phyloP scores from a whole-genome alignment of 2,329 filamentous ascomycete genomes.

The Fusarium dimerum region DNA sequence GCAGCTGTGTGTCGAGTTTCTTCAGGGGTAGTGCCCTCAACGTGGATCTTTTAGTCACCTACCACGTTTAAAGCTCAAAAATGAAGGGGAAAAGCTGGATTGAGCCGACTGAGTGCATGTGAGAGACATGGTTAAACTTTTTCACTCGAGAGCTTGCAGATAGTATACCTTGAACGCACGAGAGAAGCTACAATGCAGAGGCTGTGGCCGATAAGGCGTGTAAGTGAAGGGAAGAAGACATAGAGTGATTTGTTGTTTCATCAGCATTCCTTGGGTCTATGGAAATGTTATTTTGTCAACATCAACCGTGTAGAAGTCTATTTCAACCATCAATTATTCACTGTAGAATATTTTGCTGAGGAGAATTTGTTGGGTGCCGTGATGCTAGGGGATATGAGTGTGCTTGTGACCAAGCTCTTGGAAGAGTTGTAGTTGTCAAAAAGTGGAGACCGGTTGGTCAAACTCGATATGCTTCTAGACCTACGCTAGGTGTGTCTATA shows the following conservation, averaged over 20 bases:
- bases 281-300: neutral
- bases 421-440: constrained; percentile 2
- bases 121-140: neutral
- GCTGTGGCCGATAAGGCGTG: neutral
- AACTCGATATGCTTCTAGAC: neutral
- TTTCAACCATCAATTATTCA: neutral
- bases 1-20: neutral
- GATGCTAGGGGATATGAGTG: constrained; percentile 1
- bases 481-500: neutral
- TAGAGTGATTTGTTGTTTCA: neutral
- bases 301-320: neutral
- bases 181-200: neutral
- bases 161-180: neutral
- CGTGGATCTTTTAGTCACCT: neutral
- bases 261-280: neutral
- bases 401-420: neutral
- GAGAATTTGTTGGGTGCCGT: neutral
- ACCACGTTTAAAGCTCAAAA: neutral
- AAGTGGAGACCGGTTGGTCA: neutral
- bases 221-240: neutral
- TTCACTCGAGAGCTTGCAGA: neutral
- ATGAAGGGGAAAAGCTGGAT: neutral
- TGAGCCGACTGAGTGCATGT: too few species aligned
- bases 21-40: neutral
- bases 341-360: too few species aligned